Conservation (phyloP, 192 early-diverging fungal genomes). For the Geranomyces variabilis region DNA sequence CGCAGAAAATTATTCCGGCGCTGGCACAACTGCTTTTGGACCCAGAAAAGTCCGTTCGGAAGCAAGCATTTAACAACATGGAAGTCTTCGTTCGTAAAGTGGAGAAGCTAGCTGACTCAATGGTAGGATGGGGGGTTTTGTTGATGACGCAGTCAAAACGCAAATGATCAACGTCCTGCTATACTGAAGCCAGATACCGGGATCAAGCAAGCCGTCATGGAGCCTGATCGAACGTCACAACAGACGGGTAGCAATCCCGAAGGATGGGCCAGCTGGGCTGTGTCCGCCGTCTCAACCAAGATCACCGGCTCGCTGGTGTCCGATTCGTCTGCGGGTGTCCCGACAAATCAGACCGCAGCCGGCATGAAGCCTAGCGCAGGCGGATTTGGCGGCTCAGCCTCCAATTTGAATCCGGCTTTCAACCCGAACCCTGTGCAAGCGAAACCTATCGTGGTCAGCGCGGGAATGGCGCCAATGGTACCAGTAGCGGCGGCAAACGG, state of each 20-base stretch:
- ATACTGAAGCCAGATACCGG: conserved; percentile 32
- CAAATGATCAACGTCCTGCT: conserved; percentile 12
- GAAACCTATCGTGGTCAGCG: conserved; percentile 10
- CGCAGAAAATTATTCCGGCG: conserved; percentile 74
- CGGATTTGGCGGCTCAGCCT: background rate
- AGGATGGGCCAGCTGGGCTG: conserved; percentile 89
- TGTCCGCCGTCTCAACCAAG: conserved; percentile 56
- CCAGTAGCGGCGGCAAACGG: conserved; percentile 13
- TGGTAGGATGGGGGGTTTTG: conserved; percentile 47
- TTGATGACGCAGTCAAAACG: background rate
- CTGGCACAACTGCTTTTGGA: conserved; percentile 72
- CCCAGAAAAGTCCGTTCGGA: conserved; percentile 79
- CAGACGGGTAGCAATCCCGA: conserved; percentile 49
- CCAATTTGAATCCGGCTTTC: no score
- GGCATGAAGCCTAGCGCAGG: no score
- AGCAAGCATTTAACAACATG: conserved; percentile 79
- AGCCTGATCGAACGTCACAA: conserved; percentile 19
- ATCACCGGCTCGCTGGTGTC: conserved; percentile 9
- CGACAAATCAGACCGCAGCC: no score
- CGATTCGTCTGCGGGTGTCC: no score
- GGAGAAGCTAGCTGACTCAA: conserved; percentile 66
- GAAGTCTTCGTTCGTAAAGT: conserved; percentile 68
- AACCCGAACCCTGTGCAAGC: background rate
- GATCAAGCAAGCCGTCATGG: conserved; percentile 15
- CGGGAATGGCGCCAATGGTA: conserved; percentile 13